Base-by-base conservation (phyloP, 495 filamentous ascomycete genomes). In the Cryomyces antarcticus region DNA sequence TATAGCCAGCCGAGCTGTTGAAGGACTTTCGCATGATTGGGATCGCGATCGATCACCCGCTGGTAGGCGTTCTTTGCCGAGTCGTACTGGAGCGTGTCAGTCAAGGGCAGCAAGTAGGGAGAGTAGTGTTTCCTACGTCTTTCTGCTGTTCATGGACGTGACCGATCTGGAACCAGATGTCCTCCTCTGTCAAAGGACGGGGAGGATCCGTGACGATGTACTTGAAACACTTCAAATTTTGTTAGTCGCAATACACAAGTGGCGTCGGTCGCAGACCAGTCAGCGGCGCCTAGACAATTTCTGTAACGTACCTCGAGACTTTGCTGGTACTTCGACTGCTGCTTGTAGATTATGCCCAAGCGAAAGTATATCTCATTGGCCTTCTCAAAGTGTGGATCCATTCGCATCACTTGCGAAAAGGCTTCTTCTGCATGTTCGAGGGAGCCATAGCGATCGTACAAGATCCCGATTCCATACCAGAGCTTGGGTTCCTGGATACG, bases 151-250 rank as follows among this genome's bases (percentile, higher is more conserved):
- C 89, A 57, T 99, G 84, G 39, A 99, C 89, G 60, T 99, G 89
- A 27, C 89, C 89, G 51, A 99, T 96, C 59, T 99, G 89, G 63
- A 99, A 99, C 88, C 88, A 96, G 46, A 99, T 99, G 54, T 99
- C 89, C 57, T 95, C 89, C 56, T 96, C 87, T 1, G 86, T 96
- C 58, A 99, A 62, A 11, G 89, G 89, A 4, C 84, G 72, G 6
- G 89, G 89, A 13, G 89, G 92, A 38, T 93, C 84, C 44, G 73
- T 82, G 42, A 95, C 84, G 46, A 99, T 99, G 57, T 93, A 99
- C 60, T 85, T 85, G 61, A 99, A 99, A 62, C 89, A 99, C 84
- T 95, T 37, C 5, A n/a, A n/a, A n/a, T n/a, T n/a, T n/a, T n/a
- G n/a, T n/a, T n/a, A n/a, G n/a, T n/a, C 28, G 28, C 30, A n/a